Evolutionary conservation across 2,329 filamentous ascomycete genomes (phyloP), one percentile per base, ranked within the genome.

Genomic region (Fusarium sp.): DNA sequence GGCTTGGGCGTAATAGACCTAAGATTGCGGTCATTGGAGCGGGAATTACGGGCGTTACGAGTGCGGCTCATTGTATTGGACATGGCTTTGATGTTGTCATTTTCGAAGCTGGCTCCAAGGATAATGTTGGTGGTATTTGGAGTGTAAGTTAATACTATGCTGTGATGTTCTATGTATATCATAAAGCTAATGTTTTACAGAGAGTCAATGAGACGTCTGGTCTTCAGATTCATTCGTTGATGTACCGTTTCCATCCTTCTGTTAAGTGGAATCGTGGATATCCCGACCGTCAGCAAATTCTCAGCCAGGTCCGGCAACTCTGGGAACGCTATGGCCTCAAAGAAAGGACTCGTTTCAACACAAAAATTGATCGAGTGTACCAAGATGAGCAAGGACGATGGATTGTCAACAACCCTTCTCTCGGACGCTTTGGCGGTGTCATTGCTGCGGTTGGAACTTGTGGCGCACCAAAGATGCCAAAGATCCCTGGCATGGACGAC

Each of bases 191-290:
- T 6, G 4, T 9, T 31, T 29, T 11, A 1, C 65, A 93, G 90
- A 87, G 88, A 80, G 93, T 96, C 44, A 95, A 96, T 83, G 93
- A 92, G 56, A 95, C 93, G 0, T 95, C 93, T 0, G 90, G 92
- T 20, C 86, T 97, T 1, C 93, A 96, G 77, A 95, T 97, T 27
- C 93, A 97, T 79, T 93, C 91, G 25, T 80, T 95, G 64, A 96
- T 96, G 93, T 97, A 95, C 80, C 89, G 94, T 27, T 97, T 97
- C 79, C 93, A 95, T 73, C 94, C 94, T 0, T 92, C 92, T 0
- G 89, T 97, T 3, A 86, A 88, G 68, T 97, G 93, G 90, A 84
- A 88, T 38, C 84, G 86, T 35, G 93, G 93, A n/a, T 97, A 97
- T 77, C 94, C 94, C 1, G 87, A 91, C 68, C 90, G 93, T 54